Evolutionary conservation across 768 basidiomycete genomes (phyloP).

Genomic region (Boletellus ananiceps): DNA sequence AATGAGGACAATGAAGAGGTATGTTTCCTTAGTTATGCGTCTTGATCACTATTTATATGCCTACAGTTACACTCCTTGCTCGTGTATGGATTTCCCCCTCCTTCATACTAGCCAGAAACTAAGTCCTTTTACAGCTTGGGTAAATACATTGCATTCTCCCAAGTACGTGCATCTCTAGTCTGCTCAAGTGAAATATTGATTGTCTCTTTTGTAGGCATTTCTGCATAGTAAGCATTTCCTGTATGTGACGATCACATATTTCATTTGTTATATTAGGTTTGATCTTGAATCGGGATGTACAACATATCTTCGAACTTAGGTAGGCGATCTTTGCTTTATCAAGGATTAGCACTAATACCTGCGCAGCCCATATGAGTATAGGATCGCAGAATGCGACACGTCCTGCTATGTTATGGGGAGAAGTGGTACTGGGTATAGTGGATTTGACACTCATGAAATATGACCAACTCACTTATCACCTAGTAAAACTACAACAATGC

Average conservation of each 20-base stretch:
- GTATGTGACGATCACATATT: background rate
- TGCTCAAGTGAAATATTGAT: slow-evolving; percentile 36
- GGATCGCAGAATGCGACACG: slow-evolving; percentile 54
- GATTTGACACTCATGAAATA: background rate
- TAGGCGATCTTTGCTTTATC: too few species aligned
- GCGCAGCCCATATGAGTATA: slow-evolving; percentile 43
- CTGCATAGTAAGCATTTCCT: slow-evolving; percentile 14
- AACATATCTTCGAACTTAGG: too few species aligned
- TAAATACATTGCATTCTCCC: slow-evolving; percentile 31
- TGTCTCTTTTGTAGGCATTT: slow-evolving; percentile 14
- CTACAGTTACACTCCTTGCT: slow-evolving; percentile 32
- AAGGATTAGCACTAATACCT: too few species aligned
- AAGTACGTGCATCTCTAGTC: slow-evolving; percentile 6
- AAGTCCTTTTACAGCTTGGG: slow-evolving; percentile 38
- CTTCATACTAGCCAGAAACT: slow-evolving; percentile 21
- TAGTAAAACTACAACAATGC: slow-evolving; percentile 73
- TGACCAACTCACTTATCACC: background rate
- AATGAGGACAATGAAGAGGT: slow-evolving; percentile 49
- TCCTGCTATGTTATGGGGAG: slow-evolving; percentile 67
- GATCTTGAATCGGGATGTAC: too few species aligned
- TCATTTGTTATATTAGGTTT: too few species aligned
- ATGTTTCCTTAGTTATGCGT: background rate
- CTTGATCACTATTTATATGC: background rate
- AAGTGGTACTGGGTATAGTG: slow-evolving; percentile 65
- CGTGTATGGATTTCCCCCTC: too few species aligned